A percentile compares a stretch with the other conserved stretches of the same genome.
These are phyloP conservation scores for Tetrapisispora namnaoensis DNA, from an alignment of 805 yeast genomes.

Conservation along the genomic window DNA sequence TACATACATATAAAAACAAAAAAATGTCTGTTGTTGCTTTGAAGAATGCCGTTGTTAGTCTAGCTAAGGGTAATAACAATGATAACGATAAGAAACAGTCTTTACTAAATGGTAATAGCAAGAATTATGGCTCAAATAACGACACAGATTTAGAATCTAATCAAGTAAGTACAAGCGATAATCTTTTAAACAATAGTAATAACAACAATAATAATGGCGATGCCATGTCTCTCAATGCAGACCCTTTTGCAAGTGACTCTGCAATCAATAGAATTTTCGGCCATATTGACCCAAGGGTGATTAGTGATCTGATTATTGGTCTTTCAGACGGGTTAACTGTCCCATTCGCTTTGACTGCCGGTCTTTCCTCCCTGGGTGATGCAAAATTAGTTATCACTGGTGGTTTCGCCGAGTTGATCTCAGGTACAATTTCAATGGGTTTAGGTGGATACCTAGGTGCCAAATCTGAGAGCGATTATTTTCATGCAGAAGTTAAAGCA, in stretches of 20 bases:
- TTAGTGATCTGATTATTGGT: conserved; percentile 88
- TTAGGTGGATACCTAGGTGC: conserved; percentile 95
- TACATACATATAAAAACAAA: background rate
- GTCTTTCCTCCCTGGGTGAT: conserved; percentile 80
- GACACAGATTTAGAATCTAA: conserved; percentile 9
- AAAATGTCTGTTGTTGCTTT: conserved; percentile 26
- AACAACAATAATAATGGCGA: conserved; percentile 1
- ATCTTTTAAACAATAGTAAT: background rate
- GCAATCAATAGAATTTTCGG: conserved; percentile 33
- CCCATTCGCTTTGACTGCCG: conserved; percentile 95
- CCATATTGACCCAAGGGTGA: conserved; percentile 75
- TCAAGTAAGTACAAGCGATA: background rate
- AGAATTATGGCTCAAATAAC: conserved; percentile 9
- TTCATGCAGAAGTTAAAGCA: conserved; percentile 55
- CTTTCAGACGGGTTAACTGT: conserved; percentile 91
- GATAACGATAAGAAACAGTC: conserved; percentile 10
- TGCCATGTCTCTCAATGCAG: background rate
- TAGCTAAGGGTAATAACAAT: conserved; percentile 3
- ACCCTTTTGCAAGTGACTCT: background rate
- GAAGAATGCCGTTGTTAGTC: conserved; percentile 19
- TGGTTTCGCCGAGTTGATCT: conserved; percentile 91
- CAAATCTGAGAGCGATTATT: conserved; percentile 70
- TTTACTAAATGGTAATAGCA: conserved; percentile 9
- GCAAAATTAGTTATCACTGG: conserved; percentile 87
- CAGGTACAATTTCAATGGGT: conserved; percentile 96